Percentiles rank a stretch among this genome's conserved stretches.
phyloP scores from a whole-genome alignment of 2,329 filamentous ascomycete species.

The Diaporthe humulicola region DNA sequence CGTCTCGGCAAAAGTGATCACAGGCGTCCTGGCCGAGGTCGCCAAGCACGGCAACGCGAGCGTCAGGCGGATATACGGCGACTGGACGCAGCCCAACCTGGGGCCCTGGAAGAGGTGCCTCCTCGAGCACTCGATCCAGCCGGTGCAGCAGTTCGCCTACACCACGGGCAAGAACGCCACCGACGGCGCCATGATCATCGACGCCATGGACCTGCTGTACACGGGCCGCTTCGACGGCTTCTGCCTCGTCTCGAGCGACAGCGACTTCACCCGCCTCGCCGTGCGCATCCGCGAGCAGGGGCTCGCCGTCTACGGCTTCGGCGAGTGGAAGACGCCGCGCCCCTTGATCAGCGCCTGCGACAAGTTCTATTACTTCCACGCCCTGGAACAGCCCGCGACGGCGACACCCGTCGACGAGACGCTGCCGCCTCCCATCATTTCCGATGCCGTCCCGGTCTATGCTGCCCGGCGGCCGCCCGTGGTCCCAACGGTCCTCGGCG shows the following conservation, averaged over 20 bases:
- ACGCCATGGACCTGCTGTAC: slow-evolving; percentile 54
- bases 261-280: slow-evolving; percentile 53
- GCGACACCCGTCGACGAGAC: background rate
- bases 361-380: slow-evolving; percentile 50
- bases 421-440: background rate
- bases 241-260: slow-evolving; percentile 43
- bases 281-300: slow-evolving; percentile 50
- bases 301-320: slow-evolving; percentile 51
- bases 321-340: slow-evolving; percentile 49
- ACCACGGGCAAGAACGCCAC: slow-evolving; percentile 53
- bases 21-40: slow-evolving; percentile 47
- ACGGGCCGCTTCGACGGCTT: slow-evolving; percentile 50
- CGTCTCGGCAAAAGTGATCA: slow-evolving; percentile 42
- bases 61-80: slow-evolving; percentile 51
- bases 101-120: slow-evolving; percentile 50
- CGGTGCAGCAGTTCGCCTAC: slow-evolving; percentile 53
- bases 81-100: slow-evolving; percentile 49
- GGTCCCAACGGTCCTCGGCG: background rate
- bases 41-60: slow-evolving; percentile 50
- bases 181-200: slow-evolving; percentile 53
- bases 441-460: no score
- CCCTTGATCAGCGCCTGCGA: slow-evolving; percentile 51
- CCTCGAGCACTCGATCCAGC: slow-evolving; percentile 50
- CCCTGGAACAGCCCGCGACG: slow-evolving; percentile 26
- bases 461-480: background rate